Percentiles rank a stretch among this genome's conserved stretches.
Conservation (phyloP, 257 asterid genomes). For the Mitragyna speciosa region DNA sequence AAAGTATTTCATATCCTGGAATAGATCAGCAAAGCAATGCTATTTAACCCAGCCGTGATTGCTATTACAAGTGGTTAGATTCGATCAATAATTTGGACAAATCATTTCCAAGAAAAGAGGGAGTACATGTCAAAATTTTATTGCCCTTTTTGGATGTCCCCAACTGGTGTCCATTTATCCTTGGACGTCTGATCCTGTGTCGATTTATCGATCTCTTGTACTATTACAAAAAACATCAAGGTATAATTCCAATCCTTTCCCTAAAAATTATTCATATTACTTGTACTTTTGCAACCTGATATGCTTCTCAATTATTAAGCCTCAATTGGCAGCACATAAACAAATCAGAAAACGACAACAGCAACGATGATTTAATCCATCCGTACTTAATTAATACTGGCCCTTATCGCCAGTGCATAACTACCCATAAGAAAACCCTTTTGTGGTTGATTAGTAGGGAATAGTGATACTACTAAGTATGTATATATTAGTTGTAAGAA, state of each 20-base stretch:
- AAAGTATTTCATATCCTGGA: background rate
- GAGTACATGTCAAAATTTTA: background rate
- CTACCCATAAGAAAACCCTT: background rate
- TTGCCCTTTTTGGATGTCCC: background rate
- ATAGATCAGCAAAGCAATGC: background rate
- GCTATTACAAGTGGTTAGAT: background rate
- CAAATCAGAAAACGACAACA: background rate
- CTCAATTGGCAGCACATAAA: constrained; percentile 2
- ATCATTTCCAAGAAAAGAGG: background rate
- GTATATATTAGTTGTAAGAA: no score
- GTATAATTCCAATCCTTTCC: background rate
- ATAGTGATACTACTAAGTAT: background rate
- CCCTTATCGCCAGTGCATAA: background rate
- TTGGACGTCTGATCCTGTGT: background rate
- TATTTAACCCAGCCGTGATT: background rate
- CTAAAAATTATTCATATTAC: background rate
- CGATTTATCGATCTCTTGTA: background rate
- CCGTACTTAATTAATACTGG: background rate
- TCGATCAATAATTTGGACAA: background rate
- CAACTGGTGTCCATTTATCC: background rate
- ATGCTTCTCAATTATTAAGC: constrained; percentile 11
- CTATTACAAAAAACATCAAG: background rate
- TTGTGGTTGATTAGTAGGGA: background rate
- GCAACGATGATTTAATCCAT: background rate
- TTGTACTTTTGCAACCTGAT: background rate